Conservation (phyloP, 2,329 filamentous ascomycete genomes). For the Thelonectria olida region DNA sequence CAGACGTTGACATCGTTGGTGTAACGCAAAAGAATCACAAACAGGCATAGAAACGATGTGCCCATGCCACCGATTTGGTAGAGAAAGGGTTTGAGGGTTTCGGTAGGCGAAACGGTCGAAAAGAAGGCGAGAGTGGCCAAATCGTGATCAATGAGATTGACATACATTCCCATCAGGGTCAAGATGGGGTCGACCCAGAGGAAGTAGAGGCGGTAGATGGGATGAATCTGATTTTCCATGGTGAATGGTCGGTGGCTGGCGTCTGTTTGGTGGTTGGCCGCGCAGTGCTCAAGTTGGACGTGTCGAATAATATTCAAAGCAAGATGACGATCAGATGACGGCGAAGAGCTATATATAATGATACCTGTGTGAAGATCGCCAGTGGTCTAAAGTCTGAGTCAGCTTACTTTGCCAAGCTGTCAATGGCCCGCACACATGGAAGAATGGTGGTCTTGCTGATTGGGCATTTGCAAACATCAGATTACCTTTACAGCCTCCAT, state of each 20-base stretch:
- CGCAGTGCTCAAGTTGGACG: too few relatives aligned
- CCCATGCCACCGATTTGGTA: conserved; percentile 39
- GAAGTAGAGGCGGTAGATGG: conserved; percentile 31
- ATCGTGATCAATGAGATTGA: conserved; percentile 29
- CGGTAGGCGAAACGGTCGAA: conserved; percentile 7
- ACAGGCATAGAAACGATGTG: conserved; percentile 22
- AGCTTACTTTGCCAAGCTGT: background rate
- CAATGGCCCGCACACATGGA: too few relatives aligned
- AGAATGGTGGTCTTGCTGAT: too few relatives aligned
- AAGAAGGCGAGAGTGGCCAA: conserved; percentile 27
- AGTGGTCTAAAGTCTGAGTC: conserved; percentile 2
- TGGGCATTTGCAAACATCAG: background rate
- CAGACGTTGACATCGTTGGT: conserved; percentile 34
- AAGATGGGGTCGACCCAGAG: conserved; percentile 36
- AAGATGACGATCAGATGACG: too few relatives aligned
- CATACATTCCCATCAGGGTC: conserved; percentile 28
- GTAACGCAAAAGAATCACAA: conserved; percentile 25
- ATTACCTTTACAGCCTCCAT: too few relatives aligned
- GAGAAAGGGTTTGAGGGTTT: conserved; percentile 27
- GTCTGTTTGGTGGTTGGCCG: background rate
- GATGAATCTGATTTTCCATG: conserved; percentile 26
- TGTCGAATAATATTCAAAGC: background rate
- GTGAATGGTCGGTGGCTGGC: background rate
- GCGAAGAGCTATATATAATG: too few relatives aligned
- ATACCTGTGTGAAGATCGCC: background rate